Percentiles rank a stretch among this genome's conserved stretches.
Conservation (phyloP, 257 asterid genomes). For the Mitragyna speciosa region DNA sequence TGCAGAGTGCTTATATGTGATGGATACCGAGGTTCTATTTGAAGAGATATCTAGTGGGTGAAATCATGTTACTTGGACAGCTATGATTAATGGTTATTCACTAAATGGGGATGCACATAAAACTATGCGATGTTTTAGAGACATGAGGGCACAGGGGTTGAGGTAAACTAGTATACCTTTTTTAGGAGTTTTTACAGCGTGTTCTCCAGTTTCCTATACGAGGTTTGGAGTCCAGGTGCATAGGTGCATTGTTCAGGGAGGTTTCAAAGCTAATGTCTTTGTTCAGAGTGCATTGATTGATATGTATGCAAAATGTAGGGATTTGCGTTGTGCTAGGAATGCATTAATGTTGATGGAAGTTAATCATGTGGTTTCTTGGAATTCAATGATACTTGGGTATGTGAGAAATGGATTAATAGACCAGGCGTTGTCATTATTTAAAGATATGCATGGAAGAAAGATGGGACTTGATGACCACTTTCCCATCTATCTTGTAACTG, state of each 20-base stretch:
- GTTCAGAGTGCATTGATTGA: slow-evolving; percentile 75
- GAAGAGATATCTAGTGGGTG: slow-evolving; percentile 46
- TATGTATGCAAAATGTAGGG: slow-evolving; percentile 81
- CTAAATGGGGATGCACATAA: slow-evolving; percentile 45
- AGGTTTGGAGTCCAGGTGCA: slow-evolving; percentile 68
- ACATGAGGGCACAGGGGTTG: slow-evolving; percentile 60
- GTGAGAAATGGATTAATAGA: slow-evolving; percentile 48
- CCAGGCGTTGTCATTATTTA: slow-evolving; percentile 55
- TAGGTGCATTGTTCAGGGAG: slow-evolving; percentile 60
- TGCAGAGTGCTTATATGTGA: slow-evolving; percentile 49
- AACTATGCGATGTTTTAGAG: slow-evolving; percentile 55
- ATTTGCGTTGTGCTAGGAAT: slow-evolving; percentile 56
- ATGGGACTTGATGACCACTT: slow-evolving; percentile 65
- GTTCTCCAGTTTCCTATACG: slow-evolving; percentile 47
- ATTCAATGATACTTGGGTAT: slow-evolving; percentile 71
- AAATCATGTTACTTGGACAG: slow-evolving; percentile 94
- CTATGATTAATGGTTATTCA: slow-evolving; percentile 77
- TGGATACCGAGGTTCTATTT: slow-evolving; percentile 64
- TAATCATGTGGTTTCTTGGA: slow-evolving; percentile 70
- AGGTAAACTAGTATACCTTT: slow-evolving; percentile 79
- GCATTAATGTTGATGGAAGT: slow-evolving; percentile 46
- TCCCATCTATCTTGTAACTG: slow-evolving; percentile 71
- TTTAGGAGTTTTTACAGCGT: slow-evolving; percentile 65
- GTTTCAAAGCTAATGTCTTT: slow-evolving; percentile 66
- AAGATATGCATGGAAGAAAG: slow-evolving; percentile 49